These are phyloP conservation scores for Oleoguttula mirabilis DNA, from an alignment of 495 filamentous ascomycete species.

Conservation along the genomic window DNA sequence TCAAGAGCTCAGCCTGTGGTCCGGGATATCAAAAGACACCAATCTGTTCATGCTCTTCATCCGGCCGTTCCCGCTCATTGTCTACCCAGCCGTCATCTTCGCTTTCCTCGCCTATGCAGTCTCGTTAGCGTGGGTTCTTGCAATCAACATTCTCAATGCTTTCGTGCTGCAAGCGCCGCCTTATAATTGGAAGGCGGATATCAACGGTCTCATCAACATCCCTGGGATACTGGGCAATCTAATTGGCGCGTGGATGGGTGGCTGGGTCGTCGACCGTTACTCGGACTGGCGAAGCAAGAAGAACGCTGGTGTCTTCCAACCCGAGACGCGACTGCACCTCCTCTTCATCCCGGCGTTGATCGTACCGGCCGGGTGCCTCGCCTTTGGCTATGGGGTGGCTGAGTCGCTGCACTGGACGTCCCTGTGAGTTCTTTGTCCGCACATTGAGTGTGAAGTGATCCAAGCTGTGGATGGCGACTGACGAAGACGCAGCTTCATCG, in stretches of 20 bases:
- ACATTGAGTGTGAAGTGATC: neutral
- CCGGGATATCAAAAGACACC: conserved; percentile 20
- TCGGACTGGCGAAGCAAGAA: conserved; percentile 24
- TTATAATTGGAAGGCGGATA: conserved; percentile 23
- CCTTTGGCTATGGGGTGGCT: conserved; percentile 27
- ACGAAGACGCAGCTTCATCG: conserved; percentile 17
- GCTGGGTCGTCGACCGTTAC: conserved; percentile 24
- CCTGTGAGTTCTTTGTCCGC: conserved; percentile 9
- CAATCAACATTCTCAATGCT: conserved; percentile 27
- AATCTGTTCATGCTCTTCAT: conserved; percentile 26
- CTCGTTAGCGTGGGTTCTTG: conserved; percentile 23
- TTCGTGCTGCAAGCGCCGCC: conserved; percentile 29
- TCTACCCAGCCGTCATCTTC: conserved; percentile 27
- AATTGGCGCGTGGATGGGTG: conserved; percentile 24
- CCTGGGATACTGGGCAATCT: conserved; percentile 28
- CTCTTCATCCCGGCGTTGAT: conserved; percentile 24
- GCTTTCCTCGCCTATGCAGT: conserved; percentile 27
- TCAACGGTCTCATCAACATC: conserved; percentile 30
- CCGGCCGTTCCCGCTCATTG: conserved; percentile 26
- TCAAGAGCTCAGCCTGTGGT: conserved; percentile 25
- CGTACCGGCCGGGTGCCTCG: conserved; percentile 25
- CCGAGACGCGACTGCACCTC: conserved; percentile 23
- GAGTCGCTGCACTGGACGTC: conserved; percentile 22
- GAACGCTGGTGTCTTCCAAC: conserved; percentile 25
- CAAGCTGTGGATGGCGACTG: neutral